phyloP scores from a whole-genome alignment of 1,284 basidiomycete genomes.

The Trametes sp. region DNA sequence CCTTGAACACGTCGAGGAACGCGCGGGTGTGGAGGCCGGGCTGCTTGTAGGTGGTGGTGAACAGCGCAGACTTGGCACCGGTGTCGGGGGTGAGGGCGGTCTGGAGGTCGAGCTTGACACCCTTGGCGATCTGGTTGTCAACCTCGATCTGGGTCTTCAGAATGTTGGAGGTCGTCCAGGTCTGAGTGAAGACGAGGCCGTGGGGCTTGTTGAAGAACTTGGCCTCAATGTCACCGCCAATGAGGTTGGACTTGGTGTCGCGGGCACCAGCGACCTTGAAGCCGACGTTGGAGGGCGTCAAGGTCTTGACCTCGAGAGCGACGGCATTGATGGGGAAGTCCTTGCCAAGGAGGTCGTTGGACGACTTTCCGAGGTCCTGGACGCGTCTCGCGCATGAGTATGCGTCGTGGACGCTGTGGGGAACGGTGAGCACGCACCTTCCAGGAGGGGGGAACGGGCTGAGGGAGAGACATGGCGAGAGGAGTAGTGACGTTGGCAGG shows the following conservation, averaged over 20 bases:
- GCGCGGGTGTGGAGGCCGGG: conserved; percentile 95
- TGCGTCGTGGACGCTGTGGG: conserved; percentile 1
- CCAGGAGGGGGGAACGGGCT: conserved; percentile 93
- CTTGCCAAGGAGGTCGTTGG: conserved; percentile 93
- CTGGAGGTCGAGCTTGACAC: conserved; percentile 94
- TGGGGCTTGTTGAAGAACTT: conserved; percentile 91
- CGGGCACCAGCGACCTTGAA: conserved; percentile 89
- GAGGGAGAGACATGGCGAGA: conserved; percentile 78
- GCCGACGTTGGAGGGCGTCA: conserved; percentile 87
- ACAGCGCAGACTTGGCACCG: conserved; percentile 82
- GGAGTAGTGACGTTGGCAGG: conserved; percentile 36
- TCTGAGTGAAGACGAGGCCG: conserved; percentile 90
- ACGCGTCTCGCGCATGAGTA: conserved; percentile 26
- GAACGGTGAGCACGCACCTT: conserved; percentile 62
- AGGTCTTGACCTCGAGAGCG: conserved; percentile 92
- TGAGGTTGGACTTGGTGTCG: conserved; percentile 75
- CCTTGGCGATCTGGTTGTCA: conserved; percentile 98
- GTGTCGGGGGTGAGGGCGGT: conserved; percentile 90
- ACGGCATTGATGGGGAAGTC: conserved; percentile 91
- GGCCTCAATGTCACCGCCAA: conserved; percentile 89
- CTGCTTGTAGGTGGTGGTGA: conserved; percentile 94
- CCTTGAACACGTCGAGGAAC: conserved; percentile 95
- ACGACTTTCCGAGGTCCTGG: conserved; percentile 96
- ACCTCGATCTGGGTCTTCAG: conserved; percentile 94
- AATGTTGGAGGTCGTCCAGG: conserved; percentile 94